A percentile compares a stretch with the other conserved stretches of the same genome.
Evolutionary conservation across 352 stramenopile genomes (phyloP).

Genomic region (Phytophthora sp.): DNA sequence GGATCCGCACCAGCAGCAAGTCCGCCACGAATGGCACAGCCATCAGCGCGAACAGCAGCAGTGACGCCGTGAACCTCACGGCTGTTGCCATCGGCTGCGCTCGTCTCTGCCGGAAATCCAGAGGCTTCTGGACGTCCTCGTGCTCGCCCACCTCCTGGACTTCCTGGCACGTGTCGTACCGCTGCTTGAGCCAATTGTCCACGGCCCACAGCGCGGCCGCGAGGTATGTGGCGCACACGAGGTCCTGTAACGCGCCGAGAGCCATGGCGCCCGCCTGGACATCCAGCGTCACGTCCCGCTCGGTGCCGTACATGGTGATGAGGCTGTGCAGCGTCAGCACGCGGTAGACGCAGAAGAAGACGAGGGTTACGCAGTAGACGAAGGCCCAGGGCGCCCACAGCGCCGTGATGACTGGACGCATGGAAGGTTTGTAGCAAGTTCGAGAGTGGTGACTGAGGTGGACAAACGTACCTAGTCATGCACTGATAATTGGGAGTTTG

Average conservation of each 20-base stretch:
- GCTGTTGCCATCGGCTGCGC: not conserved
- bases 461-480: too few relatives aligned
- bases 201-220: constrained; percentile 26
- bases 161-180: not conserved
- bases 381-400: too few relatives aligned
- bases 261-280: constrained; percentile 22
- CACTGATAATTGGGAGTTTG: too few relatives aligned
- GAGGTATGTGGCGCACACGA: constrained; percentile 43
- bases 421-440: not conserved
- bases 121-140: not conserved
- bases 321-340: constrained; percentile 24
- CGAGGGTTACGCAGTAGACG: constrained; percentile 32
- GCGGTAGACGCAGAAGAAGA: constrained; percentile 46
- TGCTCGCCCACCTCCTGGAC: not conserved
- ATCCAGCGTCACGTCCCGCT: constrained; percentile 21
- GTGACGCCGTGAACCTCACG: constrained; percentile 10
- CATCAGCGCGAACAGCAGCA: constrained; percentile 29
- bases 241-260: constrained; percentile 32
- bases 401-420: too few relatives aligned
- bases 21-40: constrained; percentile 39
- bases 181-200: constrained; percentile 17
- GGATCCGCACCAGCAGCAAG: constrained; percentile 35
- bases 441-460: not conserved
- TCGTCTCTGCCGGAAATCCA: constrained; percentile 2
- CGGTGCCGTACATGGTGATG: constrained; percentile 35